A percentile compares a stretch with the other conserved stretches of the same genome.
Evolutionary conservation across 805 yeast species (phyloP).

Genomic region (Myxozyma kluyveri): DNA sequence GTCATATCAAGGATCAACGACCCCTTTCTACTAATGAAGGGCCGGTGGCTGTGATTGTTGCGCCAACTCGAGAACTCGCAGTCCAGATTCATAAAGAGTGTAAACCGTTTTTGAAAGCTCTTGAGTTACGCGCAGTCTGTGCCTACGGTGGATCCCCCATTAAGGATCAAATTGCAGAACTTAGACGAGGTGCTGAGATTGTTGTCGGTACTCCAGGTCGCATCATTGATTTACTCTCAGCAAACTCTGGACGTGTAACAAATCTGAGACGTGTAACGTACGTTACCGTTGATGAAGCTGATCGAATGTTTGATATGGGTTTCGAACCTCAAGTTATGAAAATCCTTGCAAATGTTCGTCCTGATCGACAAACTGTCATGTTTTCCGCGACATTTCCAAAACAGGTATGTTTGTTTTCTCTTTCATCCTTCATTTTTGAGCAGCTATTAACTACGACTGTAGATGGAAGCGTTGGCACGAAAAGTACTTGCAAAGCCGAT

Average conservation of each 20-base stretch:
- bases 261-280: conserved; percentile 68
- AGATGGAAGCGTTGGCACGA: conserved; percentile 72
- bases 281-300: conserved; percentile 93
- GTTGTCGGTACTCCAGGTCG: conserved; percentile 95
- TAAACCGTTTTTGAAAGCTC: conserved; percentile 51
- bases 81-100: conserved; percentile 74
- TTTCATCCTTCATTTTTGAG: too few species aligned
- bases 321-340: conserved; percentile 93
- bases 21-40: conserved; percentile 53
- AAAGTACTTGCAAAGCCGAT: conserved; percentile 62
- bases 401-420: conserved; percentile 6
- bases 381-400: conserved; percentile 92
- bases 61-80: conserved; percentile 93
- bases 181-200: conserved; percentile 75
- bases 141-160: conserved; percentile 91
- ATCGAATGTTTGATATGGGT: conserved; percentile 93
- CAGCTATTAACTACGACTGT: conserved; percentile 35
- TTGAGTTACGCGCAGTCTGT: conserved; percentile 57
- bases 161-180: conserved; percentile 72
- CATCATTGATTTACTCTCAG: conserved; percentile 79
- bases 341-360: conserved; percentile 70
- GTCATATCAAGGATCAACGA: conserved; percentile 77
- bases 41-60: conserved; percentile 73
- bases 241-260: conserved; percentile 75
- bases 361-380: conserved; percentile 82